These are phyloP conservation scores for Sequoiadendron giganteum DNA, from an alignment of 75 land plant species.

Conservation along the genomic window DNA sequence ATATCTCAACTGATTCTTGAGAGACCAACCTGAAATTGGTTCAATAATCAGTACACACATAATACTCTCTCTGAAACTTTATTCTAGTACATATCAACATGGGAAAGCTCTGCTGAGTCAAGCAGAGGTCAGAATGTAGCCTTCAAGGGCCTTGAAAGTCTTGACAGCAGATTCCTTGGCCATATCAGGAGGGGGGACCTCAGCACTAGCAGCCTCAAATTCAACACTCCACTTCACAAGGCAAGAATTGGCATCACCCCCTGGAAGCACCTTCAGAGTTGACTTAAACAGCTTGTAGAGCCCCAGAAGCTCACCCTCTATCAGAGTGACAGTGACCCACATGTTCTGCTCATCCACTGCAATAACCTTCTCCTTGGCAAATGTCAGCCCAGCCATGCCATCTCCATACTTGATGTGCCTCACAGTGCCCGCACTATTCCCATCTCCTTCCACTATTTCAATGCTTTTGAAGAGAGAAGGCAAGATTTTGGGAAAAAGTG, in stretches of 20 bases:
- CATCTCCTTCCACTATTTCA: slow-evolving; percentile 63
- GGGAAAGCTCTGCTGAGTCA: not conserved
- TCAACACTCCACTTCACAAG: slow-evolving; percentile 24
- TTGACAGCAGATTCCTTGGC: slow-evolving; percentile 19
- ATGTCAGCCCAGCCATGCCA: slow-evolving; percentile 31
- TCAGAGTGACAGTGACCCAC: slow-evolving; percentile 36
- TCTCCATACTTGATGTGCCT: slow-evolving; percentile 49
- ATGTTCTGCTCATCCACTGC: slow-evolving; percentile 37
- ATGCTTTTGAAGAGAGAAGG: slow-evolving; percentile 54
- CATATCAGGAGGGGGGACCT: slow-evolving; percentile 24
- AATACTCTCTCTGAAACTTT: not conserved
- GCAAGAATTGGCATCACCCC: slow-evolving; percentile 18
- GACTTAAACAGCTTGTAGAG: slow-evolving; percentile 48
- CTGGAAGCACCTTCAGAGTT: slow-evolving; percentile 24
- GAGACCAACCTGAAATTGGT: no score
- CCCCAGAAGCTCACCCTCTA: slow-evolving; percentile 49
- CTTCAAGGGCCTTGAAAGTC: slow-evolving; percentile 34
- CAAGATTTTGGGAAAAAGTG: slow-evolving; percentile 56
- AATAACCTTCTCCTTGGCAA: slow-evolving; percentile 56
- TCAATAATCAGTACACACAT: no score
- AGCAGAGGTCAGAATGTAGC: slow-evolving; percentile 15
- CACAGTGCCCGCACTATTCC: slow-evolving; percentile 50
- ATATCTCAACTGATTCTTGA: no score
- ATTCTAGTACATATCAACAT: not conserved
- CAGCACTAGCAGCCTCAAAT: slow-evolving; percentile 18